phyloP scores from a whole-genome alignment of 768 basidiomycete species.

The Panaeolus cyanescens region DNA sequence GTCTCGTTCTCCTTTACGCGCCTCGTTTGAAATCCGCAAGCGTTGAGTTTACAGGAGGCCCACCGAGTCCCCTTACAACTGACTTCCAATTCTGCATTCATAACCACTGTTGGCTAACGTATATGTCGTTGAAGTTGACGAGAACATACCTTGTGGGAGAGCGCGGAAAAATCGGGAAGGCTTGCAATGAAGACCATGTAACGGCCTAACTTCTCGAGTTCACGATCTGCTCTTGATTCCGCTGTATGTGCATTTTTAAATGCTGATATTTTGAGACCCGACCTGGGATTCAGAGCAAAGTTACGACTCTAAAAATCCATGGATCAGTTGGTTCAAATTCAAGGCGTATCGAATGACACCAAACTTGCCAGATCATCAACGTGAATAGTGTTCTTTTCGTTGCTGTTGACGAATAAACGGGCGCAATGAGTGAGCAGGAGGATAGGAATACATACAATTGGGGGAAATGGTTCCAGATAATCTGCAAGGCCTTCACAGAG shows the following conservation, averaged over 20 bases:
- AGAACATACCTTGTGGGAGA: constrained; percentile 65
- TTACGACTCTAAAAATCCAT: constrained; percentile 61
- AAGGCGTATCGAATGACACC: not conserved
- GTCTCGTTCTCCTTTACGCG: not conserved
- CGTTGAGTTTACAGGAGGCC: not conserved
- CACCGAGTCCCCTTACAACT: constrained; percentile 32
- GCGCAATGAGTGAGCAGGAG: not conserved
- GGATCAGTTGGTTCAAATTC: constrained; percentile 4
- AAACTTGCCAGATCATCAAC: constrained; percentile 76
- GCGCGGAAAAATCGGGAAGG: constrained; percentile 59
- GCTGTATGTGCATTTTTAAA: constrained; percentile 78
- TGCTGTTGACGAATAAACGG: constrained; percentile 33
- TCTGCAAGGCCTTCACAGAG: constrained; percentile 79
- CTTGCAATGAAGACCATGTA: constrained; percentile 69
- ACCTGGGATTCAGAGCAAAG: constrained; percentile 83
- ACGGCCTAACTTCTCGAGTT: constrained; percentile 61
- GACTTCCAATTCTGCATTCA: constrained; percentile 51
- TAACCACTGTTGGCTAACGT: not conserved
- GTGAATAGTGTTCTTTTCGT: constrained; percentile 78
- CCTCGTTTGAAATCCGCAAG: not conserved
- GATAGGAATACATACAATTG: constrained; percentile 57
- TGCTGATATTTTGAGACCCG: constrained; percentile 82
- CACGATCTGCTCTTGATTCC: constrained; percentile 64
- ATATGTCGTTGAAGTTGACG: not conserved
- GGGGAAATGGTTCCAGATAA: constrained; percentile 87